These are phyloP conservation scores for Oryza australiensis DNA, from an alignment of 176 grass and related monocot genomes.

Conservation along the genomic window DNA sequence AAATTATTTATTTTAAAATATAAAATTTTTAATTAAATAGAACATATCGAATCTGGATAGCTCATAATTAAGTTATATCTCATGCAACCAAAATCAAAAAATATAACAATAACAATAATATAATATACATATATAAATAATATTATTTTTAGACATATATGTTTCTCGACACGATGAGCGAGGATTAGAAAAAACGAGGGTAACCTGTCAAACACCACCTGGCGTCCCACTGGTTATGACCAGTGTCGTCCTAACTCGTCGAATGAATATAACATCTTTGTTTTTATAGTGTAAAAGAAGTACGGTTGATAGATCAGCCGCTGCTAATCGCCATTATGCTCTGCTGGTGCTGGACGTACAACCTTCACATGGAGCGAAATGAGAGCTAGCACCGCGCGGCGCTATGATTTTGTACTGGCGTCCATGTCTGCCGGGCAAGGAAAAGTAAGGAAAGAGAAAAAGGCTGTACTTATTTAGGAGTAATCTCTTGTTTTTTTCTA, in stretches of 20 bases:
- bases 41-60: too few relatives aligned
- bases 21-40: too few relatives aligned
- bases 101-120: too few relatives aligned
- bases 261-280: not conserved
- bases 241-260: not conserved
- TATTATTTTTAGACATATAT: too few relatives aligned
- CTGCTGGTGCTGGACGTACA: slow-evolving; percentile 30
- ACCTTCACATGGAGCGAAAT: slow-evolving; percentile 36
- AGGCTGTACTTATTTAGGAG: not conserved
- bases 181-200: not conserved
- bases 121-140: too few relatives aligned
- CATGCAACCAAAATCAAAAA: too few relatives aligned
- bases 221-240: not conserved
- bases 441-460: not conserved
- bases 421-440: slow-evolving; percentile 34
- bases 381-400: slow-evolving; percentile 19
- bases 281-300: not conserved
- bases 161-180: not conserved
- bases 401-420: slow-evolving; percentile 44
- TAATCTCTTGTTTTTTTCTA: not conserved
- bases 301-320: not conserved
- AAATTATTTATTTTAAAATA: too few relatives aligned
- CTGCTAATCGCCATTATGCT: slow-evolving; percentile 4
- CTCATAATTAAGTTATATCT: too few relatives aligned
- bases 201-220: not conserved